phyloP scores from a whole-genome alignment of 345 rosid genomes.

The Ailanthus altissimus region DNA sequence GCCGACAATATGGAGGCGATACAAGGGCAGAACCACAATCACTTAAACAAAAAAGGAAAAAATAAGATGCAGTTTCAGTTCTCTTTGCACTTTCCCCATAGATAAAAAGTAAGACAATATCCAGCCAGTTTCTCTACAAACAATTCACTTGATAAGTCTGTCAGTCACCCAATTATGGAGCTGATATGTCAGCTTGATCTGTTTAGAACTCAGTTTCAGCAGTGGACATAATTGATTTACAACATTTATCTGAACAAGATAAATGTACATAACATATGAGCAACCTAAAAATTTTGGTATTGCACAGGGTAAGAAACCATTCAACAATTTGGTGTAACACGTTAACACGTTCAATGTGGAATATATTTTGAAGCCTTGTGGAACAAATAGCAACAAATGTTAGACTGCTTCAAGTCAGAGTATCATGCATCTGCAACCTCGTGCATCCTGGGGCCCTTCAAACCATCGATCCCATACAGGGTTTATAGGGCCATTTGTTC shows the following conservation, averaged over 20 bases:
- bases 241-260: conserved; percentile 18
- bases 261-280: conserved; percentile 20
- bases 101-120: no score
- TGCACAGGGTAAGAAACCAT: conserved; percentile 21
- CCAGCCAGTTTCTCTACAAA: no score
- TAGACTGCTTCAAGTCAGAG: conserved; percentile 44
- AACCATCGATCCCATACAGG: conserved; percentile 77
- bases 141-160: no score
- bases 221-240: conserved; percentile 17
- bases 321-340: conserved; percentile 19
- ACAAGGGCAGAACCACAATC: not conserved
- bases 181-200: not conserved
- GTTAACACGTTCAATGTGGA: conserved; percentile 22
- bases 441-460: conserved; percentile 63
- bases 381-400: conserved; percentile 25
- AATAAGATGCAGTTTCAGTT: not conserved
- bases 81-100: not conserved
- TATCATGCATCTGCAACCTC: conserved; percentile 63
- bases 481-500: conserved; percentile 64
- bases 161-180: not conserved
- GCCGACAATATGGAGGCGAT: not conserved
- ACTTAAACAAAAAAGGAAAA: not conserved
- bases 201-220: conserved; percentile 17
- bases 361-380: conserved; percentile 15
- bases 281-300: conserved; percentile 13